Evolutionary conservation across 2,329 filamentous ascomycete species (phyloP).

Genomic region (Grosmannia huntii): DNA sequence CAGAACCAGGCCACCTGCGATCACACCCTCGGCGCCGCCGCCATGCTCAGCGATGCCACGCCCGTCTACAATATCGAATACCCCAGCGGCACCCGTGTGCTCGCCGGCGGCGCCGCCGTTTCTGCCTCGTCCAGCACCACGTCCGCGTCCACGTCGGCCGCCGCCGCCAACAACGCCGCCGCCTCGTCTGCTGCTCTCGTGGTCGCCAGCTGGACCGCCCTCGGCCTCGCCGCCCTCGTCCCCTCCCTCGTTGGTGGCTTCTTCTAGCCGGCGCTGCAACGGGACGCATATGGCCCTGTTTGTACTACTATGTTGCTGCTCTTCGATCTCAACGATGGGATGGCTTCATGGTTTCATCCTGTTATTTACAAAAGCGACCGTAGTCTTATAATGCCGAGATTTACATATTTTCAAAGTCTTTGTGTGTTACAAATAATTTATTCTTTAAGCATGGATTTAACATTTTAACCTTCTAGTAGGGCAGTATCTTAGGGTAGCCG

Average conservation of each 20-base stretch:
- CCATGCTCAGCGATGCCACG: conserved; percentile 20
- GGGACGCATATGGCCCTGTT: no score
- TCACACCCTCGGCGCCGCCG: conserved; percentile 26
- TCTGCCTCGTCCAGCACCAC: neutral
- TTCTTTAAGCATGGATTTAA: no score
- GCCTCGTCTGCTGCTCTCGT: neutral
- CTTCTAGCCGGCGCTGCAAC: neutral
- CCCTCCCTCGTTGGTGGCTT: neutral
- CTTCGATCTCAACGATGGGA: neutral
- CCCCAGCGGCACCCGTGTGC: conserved; percentile 27
- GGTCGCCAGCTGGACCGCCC: neutral
- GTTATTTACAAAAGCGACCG: no score
- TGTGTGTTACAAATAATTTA: no score
- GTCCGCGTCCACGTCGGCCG: neutral
- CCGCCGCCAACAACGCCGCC: neutral
- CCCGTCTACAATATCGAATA: conserved; percentile 36
- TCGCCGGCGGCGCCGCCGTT: conserved; percentile 14
- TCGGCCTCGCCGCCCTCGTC: neutral
- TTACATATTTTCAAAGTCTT: no score
- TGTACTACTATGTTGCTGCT: no score
- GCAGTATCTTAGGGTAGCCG: no score
- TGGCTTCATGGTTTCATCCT: neutral
- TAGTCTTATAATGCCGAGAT: no score
- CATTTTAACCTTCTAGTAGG: no score
- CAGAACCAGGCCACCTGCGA: conserved; percentile 32